These are phyloP conservation scores for Daphne laureola DNA, from an alignment of 441 rosid genomes.

Conservation along the genomic window DNA sequence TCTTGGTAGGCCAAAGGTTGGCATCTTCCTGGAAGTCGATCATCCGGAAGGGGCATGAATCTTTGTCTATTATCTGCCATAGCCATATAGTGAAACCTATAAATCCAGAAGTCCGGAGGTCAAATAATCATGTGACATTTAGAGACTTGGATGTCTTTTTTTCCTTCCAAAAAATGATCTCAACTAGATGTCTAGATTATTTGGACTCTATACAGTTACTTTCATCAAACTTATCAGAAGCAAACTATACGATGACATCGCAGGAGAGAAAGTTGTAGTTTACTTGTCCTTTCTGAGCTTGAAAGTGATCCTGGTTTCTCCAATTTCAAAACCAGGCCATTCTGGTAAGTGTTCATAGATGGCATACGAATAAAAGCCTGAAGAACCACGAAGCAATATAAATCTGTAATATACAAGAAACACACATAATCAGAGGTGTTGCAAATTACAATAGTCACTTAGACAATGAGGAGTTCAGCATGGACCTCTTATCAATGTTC, in stretches of 20 bases:
- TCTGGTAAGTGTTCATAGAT: conserved; percentile 62
- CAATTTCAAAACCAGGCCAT: conserved; percentile 77
- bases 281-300: conserved; percentile 92
- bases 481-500: conserved; percentile 63
- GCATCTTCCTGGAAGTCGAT: conserved; percentile 60
- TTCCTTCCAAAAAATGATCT: not conserved
- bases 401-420: conserved; percentile 33
- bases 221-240: not conserved
- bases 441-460: conserved; percentile 9
- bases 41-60: conserved; percentile 86
- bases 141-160: not conserved
- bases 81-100: conserved; percentile 88
- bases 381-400: conserved; percentile 64
- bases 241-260: conserved; percentile 10
- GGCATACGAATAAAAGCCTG: conserved; percentile 73
- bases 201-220: not conserved
- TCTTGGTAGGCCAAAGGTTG: conserved; percentile 71
- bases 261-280: conserved; percentile 8
- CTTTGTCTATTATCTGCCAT: conserved; percentile 80
- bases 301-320: conserved; percentile 69
- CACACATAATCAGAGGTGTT: conserved; percentile 13
- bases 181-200: not conserved
- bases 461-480: conserved; percentile 13
- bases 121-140: conserved; percentile 1
- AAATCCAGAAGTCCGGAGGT: conserved; percentile 10